Evolutionary conservation across 1,139 yeast genomes (phyloP), one percentile per base, ranked within the genome.

Genomic region (Pichia sp.): DNA sequence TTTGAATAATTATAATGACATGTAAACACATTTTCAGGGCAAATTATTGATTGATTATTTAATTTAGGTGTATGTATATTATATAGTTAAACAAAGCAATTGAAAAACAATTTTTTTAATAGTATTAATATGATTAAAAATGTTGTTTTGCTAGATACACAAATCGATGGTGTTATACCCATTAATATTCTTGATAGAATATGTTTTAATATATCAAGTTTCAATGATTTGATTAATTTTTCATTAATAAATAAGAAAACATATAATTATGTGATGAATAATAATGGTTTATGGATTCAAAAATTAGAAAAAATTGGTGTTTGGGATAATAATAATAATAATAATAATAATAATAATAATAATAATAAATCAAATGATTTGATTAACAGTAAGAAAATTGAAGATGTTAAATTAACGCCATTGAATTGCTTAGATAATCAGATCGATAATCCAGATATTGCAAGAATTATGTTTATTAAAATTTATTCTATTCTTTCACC

Each of bases 291-390:
- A 25, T 84, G 90, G 90, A 58, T 72, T 5, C 55, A 66, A 5
- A 69, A 73, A 56, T 64, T 84, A 42, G 64, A 61, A 50, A 61
- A 57, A 27, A 67, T 83, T 63, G 76, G 73, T 0, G 58, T 78
- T 5, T 78, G 82, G 80, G 62, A 66, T 22, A 52, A 51, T 30
- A 48, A 22, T 9, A n/a, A 22, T n/a, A 27, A 20, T 34, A 16
- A 22, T 23, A n/a, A 22, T n/a, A 27, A 20, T 34, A 16, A 22
- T 23, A 48, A 24, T 8, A 30, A 16, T 12, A 25, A n/a, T 16
- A 16, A 16, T 16, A 16, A 16, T 16, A 16, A 16, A 16, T 16
- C 16, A 37, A 22, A 10, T n/a, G 29, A 26, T 10, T 23, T 16
- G 16, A 48, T 42, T 43, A 53, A 25, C n/a, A 6, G 29, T 54